Percentiles rank a stretch among this genome's conserved stretches.
Evolutionary conservation across 148 eudicot species (phyloP).

Genomic region (Agrostemma githago): DNA sequence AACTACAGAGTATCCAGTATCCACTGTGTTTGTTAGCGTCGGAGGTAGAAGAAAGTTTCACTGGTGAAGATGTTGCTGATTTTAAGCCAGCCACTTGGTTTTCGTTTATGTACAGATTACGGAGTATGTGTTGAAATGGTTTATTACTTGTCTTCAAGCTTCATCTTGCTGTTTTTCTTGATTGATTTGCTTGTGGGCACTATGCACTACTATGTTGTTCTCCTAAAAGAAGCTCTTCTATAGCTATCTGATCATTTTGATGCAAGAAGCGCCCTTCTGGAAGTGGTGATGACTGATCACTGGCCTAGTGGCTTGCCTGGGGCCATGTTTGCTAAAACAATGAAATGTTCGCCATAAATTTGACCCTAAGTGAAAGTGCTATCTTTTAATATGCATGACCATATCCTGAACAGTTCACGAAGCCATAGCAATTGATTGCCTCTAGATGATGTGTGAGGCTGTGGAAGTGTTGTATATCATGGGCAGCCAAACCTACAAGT

Average conservation of each 20-base stretch:
- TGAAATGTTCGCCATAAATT: not conserved
- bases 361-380: not conserved
- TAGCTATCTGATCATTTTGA: too few relatives aligned
- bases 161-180: not conserved
- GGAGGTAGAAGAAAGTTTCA: not conserved
- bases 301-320: not conserved
- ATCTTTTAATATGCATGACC: not conserved
- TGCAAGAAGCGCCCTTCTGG: not conserved
- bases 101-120: not conserved
- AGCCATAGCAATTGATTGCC: not conserved
- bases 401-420: not conserved
- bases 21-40: not conserved
- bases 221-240: not conserved
- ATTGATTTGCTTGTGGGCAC: not conserved
- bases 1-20: not conserved
- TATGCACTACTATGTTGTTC: not conserved
- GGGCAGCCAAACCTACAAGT: not conserved
- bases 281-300: not conserved
- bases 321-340: not conserved
- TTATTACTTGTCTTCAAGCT: not conserved
- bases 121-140: not conserved
- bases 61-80: not conserved
- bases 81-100: conserved; percentile 1
- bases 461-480: not conserved
- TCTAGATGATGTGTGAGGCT: not conserved